These are phyloP conservation scores for Apostasia shenzhenica DNA, from an alignment of 106 monocot species.

Conservation along the genomic window DNA sequence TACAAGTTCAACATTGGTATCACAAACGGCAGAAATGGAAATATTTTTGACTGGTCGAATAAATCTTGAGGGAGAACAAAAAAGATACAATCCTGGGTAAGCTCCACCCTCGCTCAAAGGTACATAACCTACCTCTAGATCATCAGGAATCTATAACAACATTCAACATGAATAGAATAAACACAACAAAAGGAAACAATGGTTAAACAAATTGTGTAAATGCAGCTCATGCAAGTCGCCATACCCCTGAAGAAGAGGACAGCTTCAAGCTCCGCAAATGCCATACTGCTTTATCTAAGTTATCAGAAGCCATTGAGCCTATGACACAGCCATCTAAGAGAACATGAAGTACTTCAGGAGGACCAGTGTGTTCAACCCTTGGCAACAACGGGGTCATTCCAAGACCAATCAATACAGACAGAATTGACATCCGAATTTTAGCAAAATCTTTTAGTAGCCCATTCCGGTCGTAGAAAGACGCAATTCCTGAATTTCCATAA, in stretches of 20 bases:
- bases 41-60: constrained; percentile 84
- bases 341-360: constrained; percentile 81
- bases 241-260: constrained; percentile 37
- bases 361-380: constrained; percentile 69
- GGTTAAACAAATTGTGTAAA: not conserved
- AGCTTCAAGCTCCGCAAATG: constrained; percentile 74
- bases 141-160: constrained; percentile 65
- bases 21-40: constrained; percentile 12
- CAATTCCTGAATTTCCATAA: constrained; percentile 37
- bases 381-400: constrained; percentile 69
- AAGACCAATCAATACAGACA: constrained; percentile 49
- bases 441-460: constrained; percentile 67
- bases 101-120: constrained; percentile 81
- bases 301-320: constrained; percentile 63
- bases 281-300: constrained; percentile 57
- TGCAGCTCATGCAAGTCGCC: not conserved
- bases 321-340: constrained; percentile 84
- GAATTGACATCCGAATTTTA: constrained; percentile 47
- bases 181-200: constrained; percentile 3
- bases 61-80: constrained; percentile 88
- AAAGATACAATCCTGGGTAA: constrained; percentile 87
- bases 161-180: not conserved
- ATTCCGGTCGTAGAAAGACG: constrained; percentile 61
- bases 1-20: constrained; percentile 68
- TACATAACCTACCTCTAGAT: constrained; percentile 91